phyloP scores from a whole-genome alignment of 78 protist genomes.

The Cyanophora paradoxa region DNA sequence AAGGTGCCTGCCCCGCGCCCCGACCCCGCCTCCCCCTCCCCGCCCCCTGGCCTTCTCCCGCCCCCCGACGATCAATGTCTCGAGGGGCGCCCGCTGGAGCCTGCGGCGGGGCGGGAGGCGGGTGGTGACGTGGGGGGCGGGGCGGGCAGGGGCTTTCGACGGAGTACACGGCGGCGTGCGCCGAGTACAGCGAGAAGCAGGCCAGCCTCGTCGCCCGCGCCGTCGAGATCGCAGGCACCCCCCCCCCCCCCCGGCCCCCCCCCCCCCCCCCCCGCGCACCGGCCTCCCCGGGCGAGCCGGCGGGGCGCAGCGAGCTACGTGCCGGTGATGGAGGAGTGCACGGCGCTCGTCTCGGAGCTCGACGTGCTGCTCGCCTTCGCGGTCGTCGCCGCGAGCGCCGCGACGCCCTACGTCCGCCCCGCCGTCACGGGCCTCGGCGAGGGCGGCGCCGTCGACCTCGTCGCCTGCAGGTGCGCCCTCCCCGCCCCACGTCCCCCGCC shows the following conservation, averaged over 20 bases:
- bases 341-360: conserved; percentile 43
- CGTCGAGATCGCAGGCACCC: neutral
- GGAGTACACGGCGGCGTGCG: neutral
- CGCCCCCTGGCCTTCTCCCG: too few species aligned
- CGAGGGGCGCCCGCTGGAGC: too few species aligned
- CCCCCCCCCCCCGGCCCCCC: neutral
- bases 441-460: neutral
- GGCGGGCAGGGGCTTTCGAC: too few species aligned
- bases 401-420: conserved; percentile 71
- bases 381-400: conserved; percentile 54
- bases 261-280: neutral
- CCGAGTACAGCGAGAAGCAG: conserved; percentile 4
- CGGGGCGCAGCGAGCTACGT: conserved; percentile 45
- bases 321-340: conserved; percentile 42
- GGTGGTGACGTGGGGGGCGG: too few species aligned
- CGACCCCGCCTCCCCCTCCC: too few species aligned
- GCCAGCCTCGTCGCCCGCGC: neutral
- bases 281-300: too few species aligned
- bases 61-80: too few species aligned
- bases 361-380: conserved; percentile 72
- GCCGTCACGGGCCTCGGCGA: conserved; percentile 7
- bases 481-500: neutral
- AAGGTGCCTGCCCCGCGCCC: too few species aligned
- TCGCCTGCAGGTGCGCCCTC: neutral
- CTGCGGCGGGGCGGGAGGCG: too few species aligned